These are phyloP conservation scores for Solanum hybrid DNA, from an alignment of 305 asterid genomes.

Conservation along the genomic window DNA sequence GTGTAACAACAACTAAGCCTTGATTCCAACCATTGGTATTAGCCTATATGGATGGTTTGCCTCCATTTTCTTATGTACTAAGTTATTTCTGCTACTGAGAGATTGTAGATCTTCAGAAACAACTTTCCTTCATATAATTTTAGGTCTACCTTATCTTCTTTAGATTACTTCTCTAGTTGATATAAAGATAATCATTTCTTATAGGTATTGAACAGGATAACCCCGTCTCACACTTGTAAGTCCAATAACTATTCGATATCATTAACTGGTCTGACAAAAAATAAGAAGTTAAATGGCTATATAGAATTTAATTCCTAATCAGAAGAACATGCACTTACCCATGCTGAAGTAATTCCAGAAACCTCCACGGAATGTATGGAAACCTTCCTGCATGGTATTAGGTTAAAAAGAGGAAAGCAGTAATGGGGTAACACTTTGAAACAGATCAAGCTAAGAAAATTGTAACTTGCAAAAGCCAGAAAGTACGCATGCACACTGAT, in stretches of 20 bases:
- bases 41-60: neutral
- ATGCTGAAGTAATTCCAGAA: constrained; percentile 98
- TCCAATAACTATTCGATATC: neutral
- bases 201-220: neutral
- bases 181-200: neutral
- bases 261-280: neutral
- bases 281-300: neutral
- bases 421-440: neutral
- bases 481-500: neutral
- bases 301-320: neutral
- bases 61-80: neutral
- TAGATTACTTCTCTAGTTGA: neutral
- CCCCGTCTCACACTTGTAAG: neutral
- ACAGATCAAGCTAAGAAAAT: neutral
- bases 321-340: constrained; percentile 42
- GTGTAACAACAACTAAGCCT: neutral
- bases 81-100: neutral
- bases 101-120: neutral
- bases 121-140: neutral
- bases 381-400: constrained; percentile 59
- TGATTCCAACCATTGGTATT: neutral
- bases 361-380: constrained; percentile 76
- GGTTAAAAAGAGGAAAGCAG: neutral
- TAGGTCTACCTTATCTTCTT: neutral
- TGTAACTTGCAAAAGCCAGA: neutral